Percentiles rank a stretch among this genome's conserved stretches.
phyloP scores from a whole-genome alignment of 2,329 filamentous ascomycete species.

The Teratosphaeria epicoccoides region DNA sequence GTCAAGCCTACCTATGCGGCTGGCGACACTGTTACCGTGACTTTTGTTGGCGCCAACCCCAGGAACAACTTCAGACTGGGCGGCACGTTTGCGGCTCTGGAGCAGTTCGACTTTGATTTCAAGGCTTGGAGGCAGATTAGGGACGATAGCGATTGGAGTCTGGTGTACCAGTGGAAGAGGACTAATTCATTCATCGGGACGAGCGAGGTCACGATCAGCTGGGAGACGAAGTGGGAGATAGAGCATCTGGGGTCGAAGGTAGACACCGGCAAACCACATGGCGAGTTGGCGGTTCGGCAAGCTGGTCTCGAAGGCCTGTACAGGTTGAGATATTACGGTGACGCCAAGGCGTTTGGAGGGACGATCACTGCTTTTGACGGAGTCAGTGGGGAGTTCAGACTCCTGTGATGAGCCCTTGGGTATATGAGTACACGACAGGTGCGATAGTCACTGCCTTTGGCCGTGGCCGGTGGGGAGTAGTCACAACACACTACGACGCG shows the following conservation, averaged over 20 bases:
- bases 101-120: conserved; percentile 43
- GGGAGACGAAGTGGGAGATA: conserved; percentile 57
- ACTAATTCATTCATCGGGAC: conserved; percentile 58
- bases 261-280: conserved; percentile 4
- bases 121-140: conserved; percentile 54
- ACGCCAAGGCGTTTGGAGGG: conserved; percentile 58
- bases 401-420: conserved; percentile 13
- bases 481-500: neutral
- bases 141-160: conserved; percentile 70
- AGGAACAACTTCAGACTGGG: conserved; percentile 76
- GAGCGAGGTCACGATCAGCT: conserved; percentile 68
- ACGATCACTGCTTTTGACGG: conserved; percentile 60
- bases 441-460: neutral
- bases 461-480: neutral
- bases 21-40: conserved; percentile 53
- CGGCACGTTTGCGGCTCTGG: conserved; percentile 66
- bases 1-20: conserved; percentile 41
- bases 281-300: conserved; percentile 20
- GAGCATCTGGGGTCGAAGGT: neutral
- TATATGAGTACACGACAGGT: neutral
- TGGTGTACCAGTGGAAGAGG: conserved; percentile 71
- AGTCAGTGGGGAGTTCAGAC: conserved; percentile 45
- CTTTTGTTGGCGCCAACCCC: conserved; percentile 80
- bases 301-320: conserved; percentile 52
- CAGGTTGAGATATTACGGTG: conserved; percentile 72